A percentile compares a stretch with the other conserved stretches of the same genome.
phyloP scores from a whole-genome alignment of 306 rosid genomes.

The Citrullus colocynthis region DNA sequence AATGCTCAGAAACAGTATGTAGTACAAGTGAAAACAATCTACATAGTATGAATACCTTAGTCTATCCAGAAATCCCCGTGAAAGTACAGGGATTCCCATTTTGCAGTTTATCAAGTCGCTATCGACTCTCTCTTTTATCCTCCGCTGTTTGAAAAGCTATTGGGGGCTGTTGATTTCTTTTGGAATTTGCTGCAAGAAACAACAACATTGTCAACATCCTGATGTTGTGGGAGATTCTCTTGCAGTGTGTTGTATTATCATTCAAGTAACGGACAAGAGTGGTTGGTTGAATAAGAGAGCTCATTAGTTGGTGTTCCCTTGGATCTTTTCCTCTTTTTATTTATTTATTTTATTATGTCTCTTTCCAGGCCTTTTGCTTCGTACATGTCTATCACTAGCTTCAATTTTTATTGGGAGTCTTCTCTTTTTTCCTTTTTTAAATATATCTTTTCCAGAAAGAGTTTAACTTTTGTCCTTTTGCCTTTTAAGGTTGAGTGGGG shows the following conservation, averaged over 20 bases:
- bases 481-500: background rate
- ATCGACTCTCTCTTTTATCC: background rate
- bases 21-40: background rate
- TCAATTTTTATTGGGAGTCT: background rate
- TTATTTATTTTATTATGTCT: background rate
- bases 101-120: background rate
- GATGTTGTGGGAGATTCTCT: background rate
- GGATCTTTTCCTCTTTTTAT: background rate
- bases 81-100: background rate
- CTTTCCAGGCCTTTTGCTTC: background rate
- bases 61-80: background rate
- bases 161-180: background rate
- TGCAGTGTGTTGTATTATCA: background rate
- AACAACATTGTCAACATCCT: slow-evolving; percentile 5
- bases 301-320: slow-evolving; percentile 6
- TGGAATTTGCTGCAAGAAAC: background rate
- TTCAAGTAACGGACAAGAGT: slow-evolving; percentile 5
- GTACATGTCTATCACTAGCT: background rate
- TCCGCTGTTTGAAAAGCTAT: background rate
- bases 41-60: background rate
- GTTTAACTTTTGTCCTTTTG: background rate
- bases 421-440: background rate
- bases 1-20: background rate
- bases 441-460: background rate
- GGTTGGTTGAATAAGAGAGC: slow-evolving; percentile 6